Evolutionary conservation across 768 basidiomycete species (phyloP).

Genomic region (Flagelloscypha sp.): DNA sequence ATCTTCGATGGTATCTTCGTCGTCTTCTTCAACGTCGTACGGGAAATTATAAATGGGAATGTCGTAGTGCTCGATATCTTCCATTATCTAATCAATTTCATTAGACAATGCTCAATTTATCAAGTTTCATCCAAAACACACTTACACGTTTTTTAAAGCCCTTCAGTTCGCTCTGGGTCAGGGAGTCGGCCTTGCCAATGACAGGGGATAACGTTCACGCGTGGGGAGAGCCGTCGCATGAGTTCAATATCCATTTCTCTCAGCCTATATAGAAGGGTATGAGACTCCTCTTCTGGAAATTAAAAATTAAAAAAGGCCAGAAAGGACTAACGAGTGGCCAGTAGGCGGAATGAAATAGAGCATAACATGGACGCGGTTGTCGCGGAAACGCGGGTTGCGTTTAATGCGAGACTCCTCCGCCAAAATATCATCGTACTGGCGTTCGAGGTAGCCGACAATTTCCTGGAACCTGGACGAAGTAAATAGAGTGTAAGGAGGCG

Average conservation of each 20-base stretch:
- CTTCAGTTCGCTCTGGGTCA: slow-evolving; percentile 87
- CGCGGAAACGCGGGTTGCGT: slow-evolving; percentile 98
- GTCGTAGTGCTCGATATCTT: slow-evolving; percentile 97
- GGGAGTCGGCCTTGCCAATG: slow-evolving; percentile 90
- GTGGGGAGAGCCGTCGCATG: slow-evolving; percentile 95
- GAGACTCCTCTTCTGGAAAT: slow-evolving; percentile 5
- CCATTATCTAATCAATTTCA: slow-evolving; percentile 72
- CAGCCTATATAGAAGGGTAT: slow-evolving; percentile 37
- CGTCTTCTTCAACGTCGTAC: slow-evolving; percentile 98
- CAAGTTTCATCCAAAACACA: slow-evolving; percentile 5
- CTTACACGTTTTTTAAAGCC: slow-evolving; percentile 92
- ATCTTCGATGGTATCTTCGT: slow-evolving; percentile 96
- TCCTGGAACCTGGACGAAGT: slow-evolving; percentile 72
- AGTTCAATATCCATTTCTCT: slow-evolving; percentile 99
- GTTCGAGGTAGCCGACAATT: slow-evolving; percentile 92
- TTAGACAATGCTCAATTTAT: slow-evolving; percentile 8
- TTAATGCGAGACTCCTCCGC: slow-evolving; percentile 99
- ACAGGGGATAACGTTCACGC: slow-evolving; percentile 99
- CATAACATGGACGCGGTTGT: slow-evolving; percentile 93
- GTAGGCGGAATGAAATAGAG: slow-evolving; percentile 98
- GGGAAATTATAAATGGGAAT: slow-evolving; percentile 99
- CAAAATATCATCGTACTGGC: slow-evolving; percentile 98
- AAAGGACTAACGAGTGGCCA: slow-evolving; percentile 77
- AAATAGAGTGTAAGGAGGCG: slow-evolving; percentile 3
- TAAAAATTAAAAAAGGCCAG: background rate